These are phyloP conservation scores for Alternaria incomplexa DNA, from an alignment of 2,329 filamentous ascomycete species.

Conservation along the genomic window DNA sequence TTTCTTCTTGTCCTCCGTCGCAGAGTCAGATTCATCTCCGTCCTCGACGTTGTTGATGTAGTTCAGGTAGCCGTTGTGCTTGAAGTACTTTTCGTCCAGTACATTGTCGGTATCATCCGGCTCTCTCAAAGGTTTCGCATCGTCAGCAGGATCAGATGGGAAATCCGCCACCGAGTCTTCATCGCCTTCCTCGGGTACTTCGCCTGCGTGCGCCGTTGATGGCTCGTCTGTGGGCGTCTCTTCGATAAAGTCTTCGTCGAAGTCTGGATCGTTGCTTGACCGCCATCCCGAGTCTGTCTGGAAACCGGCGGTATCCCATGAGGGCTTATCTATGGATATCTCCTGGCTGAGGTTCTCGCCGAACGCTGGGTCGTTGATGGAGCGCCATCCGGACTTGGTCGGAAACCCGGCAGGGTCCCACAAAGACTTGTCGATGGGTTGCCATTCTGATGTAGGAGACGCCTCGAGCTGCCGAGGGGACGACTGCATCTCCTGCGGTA, in stretches of 20 bases:
- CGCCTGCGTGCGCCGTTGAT: not conserved
- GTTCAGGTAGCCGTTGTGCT: slow-evolving; percentile 1
- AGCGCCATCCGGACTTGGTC: not conserved
- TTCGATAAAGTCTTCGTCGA: not conserved
- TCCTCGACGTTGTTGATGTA: not conserved
- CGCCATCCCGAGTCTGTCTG: not conserved
- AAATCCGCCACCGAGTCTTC: not conserved
- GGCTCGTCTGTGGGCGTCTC: not conserved
- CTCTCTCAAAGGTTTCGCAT: not conserved
- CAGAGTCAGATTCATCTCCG: not conserved
- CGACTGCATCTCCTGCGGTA: not conserved
- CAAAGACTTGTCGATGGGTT: not conserved
- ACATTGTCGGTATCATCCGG: not conserved
- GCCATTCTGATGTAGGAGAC: not conserved
- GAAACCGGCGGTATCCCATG: not conserved
- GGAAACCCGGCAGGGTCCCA: not conserved
- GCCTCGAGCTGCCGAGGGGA: not conserved
- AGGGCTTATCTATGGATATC: not conserved
- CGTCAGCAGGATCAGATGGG: not conserved
- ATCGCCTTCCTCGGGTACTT: not conserved
- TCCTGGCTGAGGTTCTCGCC: not conserved
- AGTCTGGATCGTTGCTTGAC: not conserved
- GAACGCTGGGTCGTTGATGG: not conserved
- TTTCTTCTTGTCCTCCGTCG: not conserved
- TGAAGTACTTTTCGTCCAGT: slow-evolving; percentile 9